phyloP scores from a whole-genome alignment of 2,329 filamentous ascomycete species.

The Nemania bipapillata region DNA sequence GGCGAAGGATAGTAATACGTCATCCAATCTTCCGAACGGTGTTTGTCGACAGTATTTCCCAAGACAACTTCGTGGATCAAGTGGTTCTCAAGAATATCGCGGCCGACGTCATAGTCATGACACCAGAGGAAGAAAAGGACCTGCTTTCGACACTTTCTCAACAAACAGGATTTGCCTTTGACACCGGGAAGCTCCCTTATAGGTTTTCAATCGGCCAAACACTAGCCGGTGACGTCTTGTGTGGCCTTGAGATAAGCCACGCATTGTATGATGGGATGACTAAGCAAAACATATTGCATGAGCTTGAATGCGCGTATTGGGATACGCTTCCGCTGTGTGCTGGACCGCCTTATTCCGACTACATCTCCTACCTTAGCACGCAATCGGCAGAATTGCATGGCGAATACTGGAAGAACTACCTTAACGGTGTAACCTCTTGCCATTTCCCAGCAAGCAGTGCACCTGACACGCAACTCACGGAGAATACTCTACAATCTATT shows the following conservation, averaged over 20 bases:
- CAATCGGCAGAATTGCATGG: neutral
- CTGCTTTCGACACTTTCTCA: too few species aligned
- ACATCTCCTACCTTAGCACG: constrained; percentile 5
- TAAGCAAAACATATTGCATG: neutral
- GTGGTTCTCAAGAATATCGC: constrained; percentile 11
- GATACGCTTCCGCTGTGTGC: neutral
- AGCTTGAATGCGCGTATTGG: neutral
- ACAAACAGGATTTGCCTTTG: too few species aligned
- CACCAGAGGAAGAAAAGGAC: too few species aligned
- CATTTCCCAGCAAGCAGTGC: constrained; percentile 11
- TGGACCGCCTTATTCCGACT: neutral
- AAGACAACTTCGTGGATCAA: neutral
- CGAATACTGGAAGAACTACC: constrained; percentile 18
- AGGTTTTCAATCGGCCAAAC: too few species aligned
- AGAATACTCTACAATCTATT: neutral
- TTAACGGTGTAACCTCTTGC: constrained; percentile 11
- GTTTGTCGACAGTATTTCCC: neutral
- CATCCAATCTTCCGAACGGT: constrained; percentile 7
- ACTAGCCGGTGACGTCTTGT: too few species aligned
- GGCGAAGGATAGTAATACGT: neutral
- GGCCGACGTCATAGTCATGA: too few species aligned
- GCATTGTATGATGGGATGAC: constrained; percentile 12
- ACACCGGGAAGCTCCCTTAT: too few species aligned
- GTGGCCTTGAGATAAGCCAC: too few species aligned
- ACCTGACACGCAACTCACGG: neutral